These are phyloP conservation scores for Solanum pennellii DNA, from an alignment of 257 asterid species.

Conservation along the genomic window DNA sequence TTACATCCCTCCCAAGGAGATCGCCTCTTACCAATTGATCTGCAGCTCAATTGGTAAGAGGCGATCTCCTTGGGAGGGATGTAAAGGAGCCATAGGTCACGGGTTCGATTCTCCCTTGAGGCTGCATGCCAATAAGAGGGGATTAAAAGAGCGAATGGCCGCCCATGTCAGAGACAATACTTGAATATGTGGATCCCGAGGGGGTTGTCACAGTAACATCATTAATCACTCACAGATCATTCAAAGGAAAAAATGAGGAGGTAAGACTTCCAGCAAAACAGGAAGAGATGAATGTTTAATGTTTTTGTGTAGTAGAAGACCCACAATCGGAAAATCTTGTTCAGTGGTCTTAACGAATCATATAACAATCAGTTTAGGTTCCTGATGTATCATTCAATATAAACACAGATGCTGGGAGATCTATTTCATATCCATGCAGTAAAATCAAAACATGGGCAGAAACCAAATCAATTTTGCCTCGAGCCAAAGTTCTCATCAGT, in stretches of 20 bases:
- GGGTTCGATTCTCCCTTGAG: no score
- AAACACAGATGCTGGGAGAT: not conserved
- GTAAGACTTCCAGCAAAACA: not conserved
- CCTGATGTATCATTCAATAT: not conserved
- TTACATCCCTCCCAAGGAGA: no score
- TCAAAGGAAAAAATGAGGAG: not conserved
- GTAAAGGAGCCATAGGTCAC: no score
- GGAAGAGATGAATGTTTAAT: not conserved
- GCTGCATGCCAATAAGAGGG: no score
- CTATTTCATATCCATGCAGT: not conserved
- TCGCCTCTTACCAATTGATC: no score
- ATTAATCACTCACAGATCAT: not conserved
- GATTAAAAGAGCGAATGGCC: no score
- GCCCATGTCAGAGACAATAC: no score
- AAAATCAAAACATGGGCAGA: not conserved
- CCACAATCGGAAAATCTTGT: not conserved
- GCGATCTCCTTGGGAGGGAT: no score
- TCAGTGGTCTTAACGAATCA: not conserved
- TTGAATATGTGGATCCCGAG: no score
- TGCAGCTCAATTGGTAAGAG: no score
- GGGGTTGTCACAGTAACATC: no score
- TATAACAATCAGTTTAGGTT: not conserved
- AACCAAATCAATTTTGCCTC: not conserved
- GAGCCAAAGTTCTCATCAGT: not conserved
- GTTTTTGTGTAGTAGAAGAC: not conserved